Conservation (phyloP, 768 basidiomycete species). For the Boletus subcaerulescens region DNA sequence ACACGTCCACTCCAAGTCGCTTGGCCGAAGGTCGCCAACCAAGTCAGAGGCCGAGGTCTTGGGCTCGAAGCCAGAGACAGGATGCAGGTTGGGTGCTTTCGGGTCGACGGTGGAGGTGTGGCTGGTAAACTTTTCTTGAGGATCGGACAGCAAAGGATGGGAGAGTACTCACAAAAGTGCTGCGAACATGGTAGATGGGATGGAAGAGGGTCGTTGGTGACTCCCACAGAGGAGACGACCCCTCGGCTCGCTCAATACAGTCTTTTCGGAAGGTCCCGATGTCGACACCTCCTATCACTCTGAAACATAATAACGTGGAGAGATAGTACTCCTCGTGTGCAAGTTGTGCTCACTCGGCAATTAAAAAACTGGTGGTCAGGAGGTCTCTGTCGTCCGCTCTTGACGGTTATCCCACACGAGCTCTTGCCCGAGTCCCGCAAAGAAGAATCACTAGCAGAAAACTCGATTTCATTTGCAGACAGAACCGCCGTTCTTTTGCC, state of each 20-base stretch:
- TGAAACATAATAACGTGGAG: too few species aligned
- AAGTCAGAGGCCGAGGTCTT: conserved; percentile 53
- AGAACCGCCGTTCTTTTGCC: too few species aligned
- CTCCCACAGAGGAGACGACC: neutral
- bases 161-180: conserved; percentile 67
- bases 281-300: neutral
- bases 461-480: too few species aligned
- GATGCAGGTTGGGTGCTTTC: conserved; percentile 75
- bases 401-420: too few species aligned
- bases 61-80: conserved; percentile 56
- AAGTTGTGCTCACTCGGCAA: too few species aligned
- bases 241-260: conserved; percentile 1
- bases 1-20: conserved; percentile 82
- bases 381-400: too few species aligned
- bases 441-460: too few species aligned
- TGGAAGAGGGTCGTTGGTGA: neutral
- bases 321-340: too few species aligned
- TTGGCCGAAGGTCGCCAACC: conserved; percentile 70
- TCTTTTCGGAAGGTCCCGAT: conserved; percentile 4
- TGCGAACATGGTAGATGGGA: conserved; percentile 61
- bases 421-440: too few species aligned
- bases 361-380: too few species aligned
- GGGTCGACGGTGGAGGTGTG: conserved; percentile 58
- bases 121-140: conserved; percentile 32
- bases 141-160: neutral